phyloP scores from a whole-genome alignment of 495 filamentous ascomycete genomes.

The Pyrenopolyporus hunteri region DNA sequence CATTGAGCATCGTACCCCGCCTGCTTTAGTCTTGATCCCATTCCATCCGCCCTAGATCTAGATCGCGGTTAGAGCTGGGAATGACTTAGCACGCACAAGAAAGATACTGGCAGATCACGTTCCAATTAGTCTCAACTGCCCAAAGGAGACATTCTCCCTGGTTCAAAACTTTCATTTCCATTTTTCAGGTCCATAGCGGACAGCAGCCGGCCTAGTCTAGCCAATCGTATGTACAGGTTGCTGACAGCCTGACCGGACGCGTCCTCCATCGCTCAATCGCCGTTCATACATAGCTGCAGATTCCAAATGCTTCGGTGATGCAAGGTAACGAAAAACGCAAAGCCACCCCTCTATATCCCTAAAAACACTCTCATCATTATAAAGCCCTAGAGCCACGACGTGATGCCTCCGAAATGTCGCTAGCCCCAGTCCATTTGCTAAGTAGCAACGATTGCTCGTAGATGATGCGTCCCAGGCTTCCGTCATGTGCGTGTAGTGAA shows the following conservation, averaged over 20 bases:
- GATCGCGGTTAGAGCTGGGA: conserved; percentile 1
- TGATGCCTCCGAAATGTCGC: conserved; percentile 11
- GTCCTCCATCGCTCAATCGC: conserved; percentile 13
- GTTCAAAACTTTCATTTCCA: conserved; percentile 36
- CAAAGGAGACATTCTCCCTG: conserved; percentile 22
- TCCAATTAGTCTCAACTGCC: conserved; percentile 22
- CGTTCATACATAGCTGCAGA: conserved; percentile 13
- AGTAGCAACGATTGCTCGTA: conserved; percentile 20
- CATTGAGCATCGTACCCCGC: neutral
- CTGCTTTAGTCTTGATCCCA: conserved; percentile 16
- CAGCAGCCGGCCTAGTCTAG: conserved; percentile 13
- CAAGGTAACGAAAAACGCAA: conserved; percentile 7
- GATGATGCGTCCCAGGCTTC: conserved; percentile 25
- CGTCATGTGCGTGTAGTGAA: conserved; percentile 17
- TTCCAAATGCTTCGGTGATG: conserved; percentile 22
- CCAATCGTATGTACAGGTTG: conserved; percentile 40
- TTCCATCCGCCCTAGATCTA: conserved; percentile 12
- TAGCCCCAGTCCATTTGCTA: conserved; percentile 8
- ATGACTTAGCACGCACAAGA: conserved; percentile 7
- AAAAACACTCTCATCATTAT: conserved; percentile 31
- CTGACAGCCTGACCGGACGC: conserved; percentile 26
- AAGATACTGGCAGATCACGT: conserved; percentile 30
- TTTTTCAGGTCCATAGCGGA: conserved; percentile 32
- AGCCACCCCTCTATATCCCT: conserved; percentile 17
- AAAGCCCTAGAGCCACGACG: conserved; percentile 17